These are phyloP conservation scores for Teratosphaeria destructans DNA, from an alignment of 2,329 filamentous ascomycete genomes.

Conservation along the genomic window DNA sequence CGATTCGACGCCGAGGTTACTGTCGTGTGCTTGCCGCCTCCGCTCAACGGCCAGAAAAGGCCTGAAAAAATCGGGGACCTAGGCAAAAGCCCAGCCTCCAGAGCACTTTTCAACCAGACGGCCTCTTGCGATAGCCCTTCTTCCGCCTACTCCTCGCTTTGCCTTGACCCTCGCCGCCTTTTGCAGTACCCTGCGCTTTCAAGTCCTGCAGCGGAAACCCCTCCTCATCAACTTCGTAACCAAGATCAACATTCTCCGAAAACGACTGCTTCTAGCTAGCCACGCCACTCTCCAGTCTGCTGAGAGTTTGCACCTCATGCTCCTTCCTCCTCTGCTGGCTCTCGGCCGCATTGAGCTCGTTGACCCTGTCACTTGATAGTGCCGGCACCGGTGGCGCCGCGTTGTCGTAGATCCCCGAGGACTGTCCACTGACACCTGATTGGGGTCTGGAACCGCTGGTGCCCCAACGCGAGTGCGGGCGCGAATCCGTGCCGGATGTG, in stretches of 20 bases:
- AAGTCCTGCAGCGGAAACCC: background rate
- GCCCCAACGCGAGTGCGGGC: background rate
- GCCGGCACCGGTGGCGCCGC: background rate
- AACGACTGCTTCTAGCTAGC: background rate
- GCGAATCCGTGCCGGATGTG: background rate
- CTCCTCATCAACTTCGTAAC: background rate
- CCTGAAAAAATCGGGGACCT: background rate
- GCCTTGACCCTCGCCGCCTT: background rate
- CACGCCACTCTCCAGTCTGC: slow-evolving; percentile 2
- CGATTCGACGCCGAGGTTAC: background rate
- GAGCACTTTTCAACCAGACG: background rate
- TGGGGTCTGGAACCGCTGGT: background rate
- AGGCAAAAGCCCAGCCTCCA: background rate
- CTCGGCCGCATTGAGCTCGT: background rate
- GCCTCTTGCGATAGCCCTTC: background rate
- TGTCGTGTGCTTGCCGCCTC: background rate
- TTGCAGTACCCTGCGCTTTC: background rate
- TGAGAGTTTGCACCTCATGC: background rate
- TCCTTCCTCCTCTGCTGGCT: background rate
- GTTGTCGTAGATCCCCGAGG: background rate
- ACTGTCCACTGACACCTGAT: background rate
- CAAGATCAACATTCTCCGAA: background rate
- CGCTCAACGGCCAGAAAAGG: background rate
- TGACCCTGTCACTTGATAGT: background rate
- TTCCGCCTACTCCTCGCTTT: background rate